These are phyloP conservation scores for Circinella minor DNA, from an alignment of 371 early-diverging fungal species.

Conservation along the genomic window DNA sequence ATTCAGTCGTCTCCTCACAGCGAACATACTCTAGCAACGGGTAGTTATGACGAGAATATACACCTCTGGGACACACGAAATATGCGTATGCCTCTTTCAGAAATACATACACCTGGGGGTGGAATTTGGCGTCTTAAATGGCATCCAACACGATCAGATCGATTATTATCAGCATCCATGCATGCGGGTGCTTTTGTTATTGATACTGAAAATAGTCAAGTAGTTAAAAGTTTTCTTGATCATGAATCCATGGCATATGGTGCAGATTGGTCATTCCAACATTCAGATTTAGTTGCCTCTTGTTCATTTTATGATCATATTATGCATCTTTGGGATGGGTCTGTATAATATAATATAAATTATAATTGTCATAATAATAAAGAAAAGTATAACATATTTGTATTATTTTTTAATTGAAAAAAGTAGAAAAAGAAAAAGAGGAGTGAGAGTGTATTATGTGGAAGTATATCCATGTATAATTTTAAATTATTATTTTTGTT, in stretches of 20 bases:
- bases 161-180: constrained; percentile 89
- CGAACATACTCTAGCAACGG: constrained; percentile 80
- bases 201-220: constrained; percentile 21
- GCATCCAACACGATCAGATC: constrained; percentile 74
- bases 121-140: constrained; percentile 96
- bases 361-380: neutral
- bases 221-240: constrained; percentile 58
- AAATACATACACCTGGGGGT: constrained; percentile 72
- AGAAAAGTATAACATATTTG: neutral
- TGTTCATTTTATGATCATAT: constrained; percentile 95
- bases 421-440: neutral
- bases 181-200: constrained; percentile 65
- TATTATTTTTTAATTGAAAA: neutral
- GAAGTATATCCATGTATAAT: too few relatives aligned
- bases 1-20: constrained; percentile 81
- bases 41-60: constrained; percentile 88
- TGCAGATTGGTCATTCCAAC: constrained; percentile 82
- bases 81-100: constrained; percentile 74
- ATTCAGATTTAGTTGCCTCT: constrained; percentile 67
- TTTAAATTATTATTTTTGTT: neutral
- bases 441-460: too few relatives aligned
- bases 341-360: neutral
- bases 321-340: constrained; percentile 79
- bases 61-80: constrained; percentile 88
- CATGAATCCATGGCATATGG: constrained; percentile 92